Evolutionary conservation across 495 filamentous ascomycete species (phyloP), one percentile per base, ranked within the genome.

Genomic region (Acidiella bohemica): DNA sequence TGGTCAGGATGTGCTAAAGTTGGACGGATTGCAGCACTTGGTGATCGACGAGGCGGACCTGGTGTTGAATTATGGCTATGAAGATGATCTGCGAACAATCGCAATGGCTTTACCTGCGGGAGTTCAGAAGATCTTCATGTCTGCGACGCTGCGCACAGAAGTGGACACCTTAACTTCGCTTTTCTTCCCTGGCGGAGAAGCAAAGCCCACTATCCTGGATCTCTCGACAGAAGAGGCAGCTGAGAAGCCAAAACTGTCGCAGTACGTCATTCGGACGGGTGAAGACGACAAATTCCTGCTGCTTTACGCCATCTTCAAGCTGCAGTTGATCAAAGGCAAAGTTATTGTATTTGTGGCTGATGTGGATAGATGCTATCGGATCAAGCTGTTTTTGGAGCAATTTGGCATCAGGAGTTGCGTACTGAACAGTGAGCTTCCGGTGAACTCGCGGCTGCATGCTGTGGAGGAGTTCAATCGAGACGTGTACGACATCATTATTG

Each of bases 201-300:
- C 80, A 24, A 79, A 78, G 48, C 88, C 88, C 2, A 71, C 69
- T 11, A 57, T 88, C 17, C 57, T 99, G 42, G 76, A 90, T 47
- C 58, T 99, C 27, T 76, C 87, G 44, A 75, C 81, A 20, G 65
- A 70, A 32, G 80, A 83, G 38, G 48, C 43, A 9, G 44, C 18
- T n/a, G 75, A 78, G 13, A 75, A 83, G 42, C 72, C 76, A 22
- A 75, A 71, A 39, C 68, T 96, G 9, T 81, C 70, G 36, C 90
- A 99, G 59, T 95, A 82, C 56, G 73, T 85, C 24, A 83, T 94
- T 36, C 81, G 71, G 69, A 93, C 86, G 53, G 82, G 74, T 19
- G 92, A 96, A 62, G 90, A 96, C 41, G 90, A 96, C 52, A 99
- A 99, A 52, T 99, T 95, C 61, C 67, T 99, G 22, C 67, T 99